Percentiles rank a stretch among this genome's conserved stretches.
phyloP scores from a whole-genome alignment of 768 basidiomycete species.

The Termitomyces sp. region DNA sequence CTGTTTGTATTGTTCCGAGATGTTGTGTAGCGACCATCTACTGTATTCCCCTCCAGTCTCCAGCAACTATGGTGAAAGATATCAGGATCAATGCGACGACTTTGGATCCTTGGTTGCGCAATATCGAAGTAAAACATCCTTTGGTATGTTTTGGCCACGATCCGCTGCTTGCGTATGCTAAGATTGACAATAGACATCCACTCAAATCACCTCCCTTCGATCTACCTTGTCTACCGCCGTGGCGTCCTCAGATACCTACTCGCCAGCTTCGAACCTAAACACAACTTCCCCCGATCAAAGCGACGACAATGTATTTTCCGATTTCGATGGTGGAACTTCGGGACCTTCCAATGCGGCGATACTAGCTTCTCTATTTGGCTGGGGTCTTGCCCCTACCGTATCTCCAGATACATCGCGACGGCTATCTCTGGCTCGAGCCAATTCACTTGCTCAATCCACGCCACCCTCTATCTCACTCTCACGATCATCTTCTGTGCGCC shows the following conservation, averaged over 20 bases:
- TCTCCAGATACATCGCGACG: slow-evolving; percentile 27
- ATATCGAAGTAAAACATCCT: slow-evolving; percentile 66
- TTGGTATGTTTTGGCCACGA: slow-evolving; percentile 44
- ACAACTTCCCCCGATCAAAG: neutral
- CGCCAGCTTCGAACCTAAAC: neutral
- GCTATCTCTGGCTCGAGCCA: slow-evolving; percentile 30
- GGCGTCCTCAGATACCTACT: slow-evolving; percentile 24
- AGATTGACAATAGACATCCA: slow-evolving; percentile 41
- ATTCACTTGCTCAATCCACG: slow-evolving; percentile 28
- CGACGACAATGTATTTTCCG: slow-evolving; percentile 17
- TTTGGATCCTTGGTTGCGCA: slow-evolving; percentile 51
- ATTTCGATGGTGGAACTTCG: slow-evolving; percentile 11
- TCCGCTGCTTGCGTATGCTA: neutral
- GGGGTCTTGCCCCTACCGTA: slow-evolving; percentile 39
- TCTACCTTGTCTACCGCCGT: slow-evolving; percentile 34
- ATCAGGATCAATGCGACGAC: slow-evolving; percentile 52
- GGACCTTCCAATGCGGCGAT: slow-evolving; percentile 39
- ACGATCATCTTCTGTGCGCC: slow-evolving; percentile 32
- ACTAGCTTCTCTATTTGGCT: slow-evolving; percentile 48
- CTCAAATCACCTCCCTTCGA: slow-evolving; percentile 52
- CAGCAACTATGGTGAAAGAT: slow-evolving; percentile 57
- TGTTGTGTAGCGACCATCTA: slow-evolving; percentile 57
- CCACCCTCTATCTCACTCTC: slow-evolving; percentile 34
- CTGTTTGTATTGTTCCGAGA: neutral
- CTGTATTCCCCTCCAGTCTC: slow-evolving; percentile 68